Evolutionary conservation across 2,329 filamentous ascomycete species (phyloP).

Genomic region (Teratosphaeria nubilosa): DNA sequence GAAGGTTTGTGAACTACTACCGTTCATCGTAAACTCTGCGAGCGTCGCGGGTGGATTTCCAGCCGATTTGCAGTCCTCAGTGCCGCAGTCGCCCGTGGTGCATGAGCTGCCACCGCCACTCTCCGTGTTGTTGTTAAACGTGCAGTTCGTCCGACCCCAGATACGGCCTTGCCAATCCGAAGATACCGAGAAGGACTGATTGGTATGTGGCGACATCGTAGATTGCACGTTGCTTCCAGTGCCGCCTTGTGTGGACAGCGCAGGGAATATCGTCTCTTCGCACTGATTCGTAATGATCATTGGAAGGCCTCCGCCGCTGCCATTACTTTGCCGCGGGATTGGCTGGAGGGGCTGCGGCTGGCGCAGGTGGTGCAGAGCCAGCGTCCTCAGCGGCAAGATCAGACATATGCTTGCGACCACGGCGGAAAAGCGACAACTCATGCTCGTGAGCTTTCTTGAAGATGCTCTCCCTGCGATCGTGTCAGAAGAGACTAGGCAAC

Average conservation of each 20-base stretch:
- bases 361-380: constrained; percentile 21
- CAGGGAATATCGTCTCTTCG: constrained; percentile 62
- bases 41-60: constrained; percentile 65
- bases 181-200: constrained; percentile 54
- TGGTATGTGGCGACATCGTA: constrained; percentile 49
- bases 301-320: constrained; percentile 30
- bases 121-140: constrained; percentile 52
- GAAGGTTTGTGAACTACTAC: constrained; percentile 59
- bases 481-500: not conserved
- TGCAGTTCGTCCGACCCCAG: constrained; percentile 79
- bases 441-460: not conserved
- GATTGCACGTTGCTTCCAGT: constrained; percentile 56
- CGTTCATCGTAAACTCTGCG: constrained; percentile 69
- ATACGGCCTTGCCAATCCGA: constrained; percentile 70
- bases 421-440: not conserved
- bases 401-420: not conserved
- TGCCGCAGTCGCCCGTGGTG: constrained; percentile 65
- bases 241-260: constrained; percentile 62
- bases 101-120: constrained; percentile 48
- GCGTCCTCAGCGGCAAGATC: not conserved
- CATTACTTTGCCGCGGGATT: constrained; percentile 13
- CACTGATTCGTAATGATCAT: constrained; percentile 65
- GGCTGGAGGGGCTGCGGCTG: constrained; percentile 7
- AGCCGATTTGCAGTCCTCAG: constrained; percentile 50
- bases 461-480: not conserved